Base-by-base conservation (phyloP, 1,284 basidiomycete species). In the Tilletia setariae region DNA sequence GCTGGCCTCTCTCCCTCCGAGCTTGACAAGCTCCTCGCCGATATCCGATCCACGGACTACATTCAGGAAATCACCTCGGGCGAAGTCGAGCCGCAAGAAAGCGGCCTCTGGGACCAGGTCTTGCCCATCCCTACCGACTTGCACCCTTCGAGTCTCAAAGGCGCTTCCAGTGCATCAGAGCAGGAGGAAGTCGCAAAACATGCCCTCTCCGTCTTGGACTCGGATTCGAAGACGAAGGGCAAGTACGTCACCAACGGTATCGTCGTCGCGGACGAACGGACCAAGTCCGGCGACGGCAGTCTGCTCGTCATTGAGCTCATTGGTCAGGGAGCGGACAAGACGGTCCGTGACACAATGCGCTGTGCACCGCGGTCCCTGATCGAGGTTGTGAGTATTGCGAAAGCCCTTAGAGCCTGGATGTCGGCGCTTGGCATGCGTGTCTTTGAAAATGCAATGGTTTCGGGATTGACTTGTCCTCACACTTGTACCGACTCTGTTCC, bases 51-150 rank as follows among this genome's bases (percentile, higher is more conserved):
- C 1, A 72, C 72, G 30, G 75, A 74, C 64, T 77, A 71, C 51
- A 74, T 79, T 64, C 69, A 70, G 49, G 78, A 79, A 65, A 67
- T 77, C 64, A 72, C 74, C 46, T 72, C 71, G 43, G 76, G 76
- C 42, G 76, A 79, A 66, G 70, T 69, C 3, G 67, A 71, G 6
- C 68, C 73, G 13, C 72, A 75, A 56, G 67, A 76, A 32, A 73
- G 71, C 30, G 69, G 73, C n/a, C 71, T 79, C 6, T 74, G 71
- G 63, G 69, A 68, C 32, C 69, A 78, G 32, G 56, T 79, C 19
- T 69, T 70, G 13, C 49, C 51, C 49, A 23, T 66, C 23, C 64
- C 49, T 23, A 11, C 64, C 25, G 28, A 44, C 7, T 19, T 63
- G 30, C 62, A 23, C n/a, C 40, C n/a, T n/a, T 30, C 40, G 19